Evolutionary conservation across 192 early-diverging fungal genomes (phyloP).

Genomic region (Linderina pennispora): DNA sequence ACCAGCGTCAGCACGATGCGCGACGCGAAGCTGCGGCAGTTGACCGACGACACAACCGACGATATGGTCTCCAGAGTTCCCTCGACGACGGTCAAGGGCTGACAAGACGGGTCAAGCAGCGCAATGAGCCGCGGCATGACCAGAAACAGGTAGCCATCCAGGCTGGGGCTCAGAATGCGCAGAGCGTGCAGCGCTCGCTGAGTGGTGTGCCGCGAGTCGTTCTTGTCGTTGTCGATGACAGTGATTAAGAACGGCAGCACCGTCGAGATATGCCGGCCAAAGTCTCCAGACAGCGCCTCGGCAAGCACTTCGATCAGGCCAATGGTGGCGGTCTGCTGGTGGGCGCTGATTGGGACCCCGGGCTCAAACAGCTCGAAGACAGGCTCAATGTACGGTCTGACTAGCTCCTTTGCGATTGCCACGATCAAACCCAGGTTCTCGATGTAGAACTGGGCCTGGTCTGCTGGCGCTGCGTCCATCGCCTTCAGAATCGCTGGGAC

Average conservation of each 20-base stretch:
- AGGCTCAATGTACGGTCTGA: constrained; percentile 78
- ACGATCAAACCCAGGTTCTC: constrained; percentile 81
- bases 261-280: constrained; percentile 75
- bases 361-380: constrained; percentile 76
- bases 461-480: constrained; percentile 72
- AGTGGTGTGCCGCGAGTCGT: constrained; percentile 58
- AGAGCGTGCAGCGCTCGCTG: constrained; percentile 72
- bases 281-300: constrained; percentile 78
- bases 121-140: constrained; percentile 79
- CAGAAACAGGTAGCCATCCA: constrained; percentile 90
- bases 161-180: constrained; percentile 73
- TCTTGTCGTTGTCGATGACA: constrained; percentile 74
- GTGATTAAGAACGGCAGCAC: constrained; percentile 79
- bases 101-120: constrained; percentile 68
- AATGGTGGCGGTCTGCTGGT: constrained; percentile 66
- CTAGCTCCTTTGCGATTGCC: constrained; percentile 78
- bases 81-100: constrained; percentile 54
- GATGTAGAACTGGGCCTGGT: constrained; percentile 86
- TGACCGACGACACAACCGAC: constrained; percentile 67
- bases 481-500: constrained; percentile 85
- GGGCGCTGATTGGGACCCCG: constrained; percentile 61
- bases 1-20: constrained; percentile 82
- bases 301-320: constrained; percentile 83
- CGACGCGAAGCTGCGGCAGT: constrained; percentile 78
- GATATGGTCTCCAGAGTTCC: constrained; percentile 67